Percentiles rank a stretch among this genome's conserved stretches.
phyloP scores from a whole-genome alignment of 257 asterid species.

The Avicennia marina region DNA sequence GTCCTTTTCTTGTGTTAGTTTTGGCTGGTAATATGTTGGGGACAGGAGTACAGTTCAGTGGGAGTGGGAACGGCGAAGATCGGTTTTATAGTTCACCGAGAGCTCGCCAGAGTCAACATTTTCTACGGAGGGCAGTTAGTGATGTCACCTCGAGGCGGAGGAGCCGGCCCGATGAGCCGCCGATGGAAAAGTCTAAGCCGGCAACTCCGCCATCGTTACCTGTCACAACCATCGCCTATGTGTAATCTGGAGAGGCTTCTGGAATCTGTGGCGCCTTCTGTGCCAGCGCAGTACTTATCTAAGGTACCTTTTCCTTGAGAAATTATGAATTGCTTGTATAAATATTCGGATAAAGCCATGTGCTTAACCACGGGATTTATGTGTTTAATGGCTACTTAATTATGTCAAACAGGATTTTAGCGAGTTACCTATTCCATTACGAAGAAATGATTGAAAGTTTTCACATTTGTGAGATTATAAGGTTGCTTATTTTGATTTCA shows the following conservation, averaged over 20 bases:
- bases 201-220: slow-evolving; percentile 18
- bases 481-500: too few species aligned
- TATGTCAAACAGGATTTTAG: too few species aligned
- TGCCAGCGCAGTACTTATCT: slow-evolving; percentile 66
- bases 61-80: slow-evolving; percentile 82
- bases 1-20: slow-evolving; percentile 1
- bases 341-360: not conserved
- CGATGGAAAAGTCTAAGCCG: slow-evolving; percentile 30
- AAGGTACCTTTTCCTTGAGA: slow-evolving; percentile 40
- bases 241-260: slow-evolving; percentile 76
- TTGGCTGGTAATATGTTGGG: slow-evolving; percentile 60
- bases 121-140: slow-evolving; percentile 61
- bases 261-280: slow-evolving; percentile 75
- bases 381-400: too few species aligned
- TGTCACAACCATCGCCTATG: slow-evolving; percentile 29
- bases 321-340: slow-evolving; percentile 16
- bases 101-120: slow-evolving; percentile 63
- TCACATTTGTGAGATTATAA: too few species aligned
- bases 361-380: too few species aligned
- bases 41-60: slow-evolving; percentile 75
- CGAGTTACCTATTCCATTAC: too few species aligned
- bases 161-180: slow-evolving; percentile 39
- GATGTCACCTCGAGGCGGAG: slow-evolving; percentile 43
- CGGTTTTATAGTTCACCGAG: slow-evolving; percentile 75
- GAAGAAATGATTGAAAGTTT: too few species aligned